phyloP scores from a whole-genome alignment of 2,329 filamentous ascomycete genomes.

The Aspergillus latus region DNA sequence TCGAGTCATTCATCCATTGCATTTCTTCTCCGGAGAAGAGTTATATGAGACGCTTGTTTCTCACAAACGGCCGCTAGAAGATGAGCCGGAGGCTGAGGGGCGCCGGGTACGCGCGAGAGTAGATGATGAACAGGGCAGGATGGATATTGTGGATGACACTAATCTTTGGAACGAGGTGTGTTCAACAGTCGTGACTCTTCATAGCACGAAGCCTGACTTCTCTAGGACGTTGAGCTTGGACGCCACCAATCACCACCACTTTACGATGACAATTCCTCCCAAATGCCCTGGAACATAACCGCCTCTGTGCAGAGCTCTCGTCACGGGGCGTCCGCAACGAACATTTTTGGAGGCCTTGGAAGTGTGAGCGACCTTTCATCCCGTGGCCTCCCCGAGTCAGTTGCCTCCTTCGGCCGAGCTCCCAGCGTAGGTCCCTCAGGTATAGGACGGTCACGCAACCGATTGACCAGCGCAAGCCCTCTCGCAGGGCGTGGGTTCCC shows the following conservation, averaged over 20 bases:
- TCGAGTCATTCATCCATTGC: slow-evolving; percentile 52
- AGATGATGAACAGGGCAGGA: slow-evolving; percentile 35
- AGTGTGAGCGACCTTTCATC: slow-evolving; percentile 39
- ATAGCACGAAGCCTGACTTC: neutral
- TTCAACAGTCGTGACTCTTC: neutral
- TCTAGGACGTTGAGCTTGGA: slow-evolving; percentile 63
- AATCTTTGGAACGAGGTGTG: slow-evolving; percentile 41
- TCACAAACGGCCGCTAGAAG: slow-evolving; percentile 33
- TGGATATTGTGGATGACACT: slow-evolving; percentile 29
- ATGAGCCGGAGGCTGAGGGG: slow-evolving; percentile 26
- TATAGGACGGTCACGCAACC: slow-evolving; percentile 47
- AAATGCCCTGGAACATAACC: slow-evolving; percentile 69
- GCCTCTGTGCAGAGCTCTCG: slow-evolving; percentile 56
- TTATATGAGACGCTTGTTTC: slow-evolving; percentile 53
- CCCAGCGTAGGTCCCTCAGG: slow-evolving; percentile 21
- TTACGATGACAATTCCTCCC: slow-evolving; percentile 64
- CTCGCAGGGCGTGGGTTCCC: slow-evolving; percentile 54
- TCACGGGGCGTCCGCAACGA: slow-evolving; percentile 39
- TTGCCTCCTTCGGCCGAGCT: slow-evolving; percentile 19
- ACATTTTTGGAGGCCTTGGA: slow-evolving; percentile 33
- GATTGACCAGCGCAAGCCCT: slow-evolving; percentile 61
- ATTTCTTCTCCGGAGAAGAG: slow-evolving; percentile 57
- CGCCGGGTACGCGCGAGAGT: slow-evolving; percentile 44
- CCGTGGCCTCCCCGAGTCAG: slow-evolving; percentile 21
- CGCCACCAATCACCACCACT: slow-evolving; percentile 67